Base-by-base conservation (phyloP, 2,329 filamentous ascomycete genomes). In the Ascochyta lentis region DNA sequence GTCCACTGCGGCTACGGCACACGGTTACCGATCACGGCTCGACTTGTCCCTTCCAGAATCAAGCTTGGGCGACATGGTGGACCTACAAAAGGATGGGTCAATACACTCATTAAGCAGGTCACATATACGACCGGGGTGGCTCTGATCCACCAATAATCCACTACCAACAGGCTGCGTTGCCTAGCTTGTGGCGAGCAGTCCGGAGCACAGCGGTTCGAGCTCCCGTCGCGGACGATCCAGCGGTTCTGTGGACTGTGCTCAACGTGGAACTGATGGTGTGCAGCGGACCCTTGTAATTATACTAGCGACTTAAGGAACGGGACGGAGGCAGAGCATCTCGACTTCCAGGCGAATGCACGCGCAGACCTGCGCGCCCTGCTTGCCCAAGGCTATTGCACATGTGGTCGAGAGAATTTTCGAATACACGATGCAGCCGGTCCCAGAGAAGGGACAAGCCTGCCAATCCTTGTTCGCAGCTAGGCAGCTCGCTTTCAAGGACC, bases 61-160 rank as follows among this genome's bases (percentile, higher is more conserved):
- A 64, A 66, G 61, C 47, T 42, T 22, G 37, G 34, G 12, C 23
- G 16, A 39, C 41, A 34, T 51, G 33, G 16, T 19, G 19, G 24
- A 26, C 24, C 24, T 26, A 26, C 38, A 12, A 43, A 37, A 34
- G 24, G 33, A 24, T 50, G 37, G 37, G 29, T 29, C 26, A 34
- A 23, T 29, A 42, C 31, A 37, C 35, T 46, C 39, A 50, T 66
- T 70, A 69, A 54, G 46, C 61, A 38, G 55, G 52, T 37, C 58
- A 40, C 60, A 60, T 71, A 73, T 70, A 69, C 65, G 65, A 61
- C 56, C 53, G 54, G 70, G 65, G 63, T 70, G 51, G 68, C 67
- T 70, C 67, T 63, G 62, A 70, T 73, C 70, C 71, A 57, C 66
- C 69, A 75, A 76, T 76, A 71, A 74, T 65, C 49, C 52, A 38